Conservation (phyloP, 2,329 filamentous ascomycete species). For the Pseudocercospora macadamiae region DNA sequence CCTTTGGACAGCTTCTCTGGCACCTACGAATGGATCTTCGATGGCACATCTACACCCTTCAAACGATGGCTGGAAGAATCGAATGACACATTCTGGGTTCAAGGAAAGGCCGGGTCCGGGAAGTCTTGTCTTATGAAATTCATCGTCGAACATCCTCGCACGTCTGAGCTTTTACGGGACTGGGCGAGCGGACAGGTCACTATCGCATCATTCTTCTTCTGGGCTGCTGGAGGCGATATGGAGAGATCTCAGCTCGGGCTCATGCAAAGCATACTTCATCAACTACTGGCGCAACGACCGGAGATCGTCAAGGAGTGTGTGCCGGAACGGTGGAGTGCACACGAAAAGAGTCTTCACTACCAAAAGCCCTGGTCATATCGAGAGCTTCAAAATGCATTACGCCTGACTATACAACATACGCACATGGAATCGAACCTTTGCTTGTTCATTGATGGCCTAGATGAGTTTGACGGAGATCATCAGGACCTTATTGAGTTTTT, state of each 20-base stretch:
- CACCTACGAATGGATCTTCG: constrained; percentile 2
- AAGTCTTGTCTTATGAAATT: background rate
- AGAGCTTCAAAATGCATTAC: background rate
- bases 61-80: background rate
- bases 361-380: background rate
- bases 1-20: constrained; percentile 5
- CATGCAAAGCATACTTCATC: background rate
- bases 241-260: background rate
- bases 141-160: background rate
- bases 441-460: background rate
- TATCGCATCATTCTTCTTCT: background rate
- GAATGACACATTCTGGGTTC: background rate
- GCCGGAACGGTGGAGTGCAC: background rate
- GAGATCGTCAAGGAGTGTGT: background rate
- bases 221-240: background rate
- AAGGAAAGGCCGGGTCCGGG: background rate
- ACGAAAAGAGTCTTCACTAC: background rate
- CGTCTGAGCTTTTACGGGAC: background rate
- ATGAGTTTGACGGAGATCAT: background rate
- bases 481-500: background rate
- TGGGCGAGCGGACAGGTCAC: background rate
- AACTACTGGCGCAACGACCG: background rate
- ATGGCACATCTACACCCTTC: background rate
- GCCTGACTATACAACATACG: background rate
- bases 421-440: background rate